Conservation (phyloP, 2,329 filamentous ascomycete genomes). For the Simplicillium aogashimaense region DNA sequence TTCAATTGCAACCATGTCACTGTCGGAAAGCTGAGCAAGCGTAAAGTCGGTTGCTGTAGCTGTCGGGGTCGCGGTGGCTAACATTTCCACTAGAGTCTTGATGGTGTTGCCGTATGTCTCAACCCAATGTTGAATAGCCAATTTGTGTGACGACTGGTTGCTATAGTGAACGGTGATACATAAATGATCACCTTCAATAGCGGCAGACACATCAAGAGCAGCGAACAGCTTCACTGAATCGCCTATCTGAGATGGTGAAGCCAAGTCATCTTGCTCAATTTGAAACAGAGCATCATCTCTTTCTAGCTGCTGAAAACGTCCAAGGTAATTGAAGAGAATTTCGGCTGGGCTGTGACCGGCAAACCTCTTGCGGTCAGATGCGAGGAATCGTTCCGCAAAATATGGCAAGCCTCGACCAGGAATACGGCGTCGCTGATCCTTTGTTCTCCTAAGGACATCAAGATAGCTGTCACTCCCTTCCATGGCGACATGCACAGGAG, state of each 20-base stretch:
- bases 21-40: no score
- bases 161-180: no score
- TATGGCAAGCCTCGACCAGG: slow-evolving; percentile 23
- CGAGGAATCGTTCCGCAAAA: slow-evolving; percentile 21
- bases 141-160: no score
- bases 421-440: slow-evolving; percentile 19
- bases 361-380: slow-evolving; percentile 17
- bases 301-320: slow-evolving; percentile 30
- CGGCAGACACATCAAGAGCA: slow-evolving; percentile 1
- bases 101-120: no score
- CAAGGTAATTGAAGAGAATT: slow-evolving; percentile 32
- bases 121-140: no score
- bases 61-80: no score
- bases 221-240: neutral
- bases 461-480: slow-evolving; percentile 9
- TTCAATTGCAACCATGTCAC: no score
- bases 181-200: no score
- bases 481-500: slow-evolving; percentile 22
- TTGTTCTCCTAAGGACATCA: slow-evolving; percentile 8
- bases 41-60: no score
- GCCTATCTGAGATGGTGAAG: no score
- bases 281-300: slow-evolving; percentile 12
- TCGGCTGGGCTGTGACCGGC: slow-evolving; percentile 25
- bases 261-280: neutral
- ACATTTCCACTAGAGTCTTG: no score